A percentile compares a stretch with the other conserved stretches of the same genome.
Evolutionary conservation across 2,329 filamentous ascomycete species (phyloP).

Genomic region (Chaetomiaceae sp.): DNA sequence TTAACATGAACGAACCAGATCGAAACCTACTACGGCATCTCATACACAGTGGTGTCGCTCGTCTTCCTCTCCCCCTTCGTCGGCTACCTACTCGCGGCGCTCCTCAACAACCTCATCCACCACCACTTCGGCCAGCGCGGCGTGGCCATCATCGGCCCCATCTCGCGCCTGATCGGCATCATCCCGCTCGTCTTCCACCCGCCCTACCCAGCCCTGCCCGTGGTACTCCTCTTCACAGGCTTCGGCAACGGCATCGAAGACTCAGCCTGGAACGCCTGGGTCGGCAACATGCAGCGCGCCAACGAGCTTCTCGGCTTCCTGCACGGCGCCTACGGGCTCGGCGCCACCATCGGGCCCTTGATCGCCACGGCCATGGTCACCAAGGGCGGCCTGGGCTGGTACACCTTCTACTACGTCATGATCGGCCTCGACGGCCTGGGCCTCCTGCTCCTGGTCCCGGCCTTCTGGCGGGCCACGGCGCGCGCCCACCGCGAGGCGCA

Average conservation of each 20-base stretch:
- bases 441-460: conserved; percentile 42
- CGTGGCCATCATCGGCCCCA: conserved; percentile 60
- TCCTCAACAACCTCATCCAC: conserved; percentile 62
- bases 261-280: conserved; percentile 54
- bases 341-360: conserved; percentile 64
- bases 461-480: conserved; percentile 62
- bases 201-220: conserved; percentile 61
- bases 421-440: conserved; percentile 48
- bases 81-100: conserved; percentile 59
- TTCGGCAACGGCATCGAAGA: conserved; percentile 68
- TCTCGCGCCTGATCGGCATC: conserved; percentile 61
- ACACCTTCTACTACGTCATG: conserved; percentile 72
- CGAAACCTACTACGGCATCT: conserved; percentile 57
- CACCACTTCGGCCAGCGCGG: conserved; percentile 64
- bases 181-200: conserved; percentile 62
- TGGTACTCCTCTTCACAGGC: conserved; percentile 61
- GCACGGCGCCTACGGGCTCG: conserved; percentile 67
- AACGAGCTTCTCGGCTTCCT: conserved; percentile 71
- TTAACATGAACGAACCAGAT: conserved; percentile 37
- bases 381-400: conserved; percentile 59
- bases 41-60: conserved; percentile 59
- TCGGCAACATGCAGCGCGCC: conserved; percentile 65
- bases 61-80: conserved; percentile 63
- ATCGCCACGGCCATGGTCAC: conserved; percentile 70
- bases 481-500: conserved; percentile 46